Conservation (phyloP, 176 grass and related monocot species). For the Leersia perrieri region DNA sequence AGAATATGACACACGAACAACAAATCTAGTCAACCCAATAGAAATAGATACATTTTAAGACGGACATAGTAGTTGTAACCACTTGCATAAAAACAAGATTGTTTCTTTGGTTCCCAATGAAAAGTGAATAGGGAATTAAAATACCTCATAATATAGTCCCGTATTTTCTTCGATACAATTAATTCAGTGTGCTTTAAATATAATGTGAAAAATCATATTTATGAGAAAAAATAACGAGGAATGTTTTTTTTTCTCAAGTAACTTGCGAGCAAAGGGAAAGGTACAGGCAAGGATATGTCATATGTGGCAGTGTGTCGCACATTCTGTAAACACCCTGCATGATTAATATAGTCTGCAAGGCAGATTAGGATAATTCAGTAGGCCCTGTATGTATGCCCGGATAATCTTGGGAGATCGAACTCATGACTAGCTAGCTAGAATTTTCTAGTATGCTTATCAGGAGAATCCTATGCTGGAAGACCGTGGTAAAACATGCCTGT, state of each 20-base stretch:
- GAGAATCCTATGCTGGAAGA: slow-evolving; percentile 31
- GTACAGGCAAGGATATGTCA: slow-evolving; percentile 10
- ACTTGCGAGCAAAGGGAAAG: slow-evolving; percentile 35
- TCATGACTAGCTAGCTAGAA: background rate
- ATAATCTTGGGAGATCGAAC: slow-evolving; percentile 6
- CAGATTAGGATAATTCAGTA: slow-evolving; percentile 24
- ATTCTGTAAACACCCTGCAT: slow-evolving; percentile 34
- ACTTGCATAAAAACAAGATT: too few species aligned
- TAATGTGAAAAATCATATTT: too few species aligned
- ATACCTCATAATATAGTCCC: too few species aligned
- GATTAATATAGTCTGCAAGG: slow-evolving; percentile 30
- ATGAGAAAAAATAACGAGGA: too few species aligned
- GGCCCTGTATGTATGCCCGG: background rate
- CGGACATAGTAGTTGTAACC: too few species aligned
- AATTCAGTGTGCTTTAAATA: too few species aligned
- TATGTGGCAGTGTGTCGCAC: slow-evolving; percentile 25
- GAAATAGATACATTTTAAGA: too few species aligned
- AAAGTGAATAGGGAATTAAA: too few species aligned
- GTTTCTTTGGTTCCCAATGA: too few species aligned
- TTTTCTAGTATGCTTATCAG: background rate
- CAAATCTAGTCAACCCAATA: too few species aligned
- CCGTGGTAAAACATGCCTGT: background rate
- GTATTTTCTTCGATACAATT: too few species aligned
- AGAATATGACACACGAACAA: too few species aligned
- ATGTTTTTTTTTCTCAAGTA: background rate